Conservation (phyloP, 2,329 filamentous ascomycete genomes). For the Arthrobotrys musiformis region DNA sequence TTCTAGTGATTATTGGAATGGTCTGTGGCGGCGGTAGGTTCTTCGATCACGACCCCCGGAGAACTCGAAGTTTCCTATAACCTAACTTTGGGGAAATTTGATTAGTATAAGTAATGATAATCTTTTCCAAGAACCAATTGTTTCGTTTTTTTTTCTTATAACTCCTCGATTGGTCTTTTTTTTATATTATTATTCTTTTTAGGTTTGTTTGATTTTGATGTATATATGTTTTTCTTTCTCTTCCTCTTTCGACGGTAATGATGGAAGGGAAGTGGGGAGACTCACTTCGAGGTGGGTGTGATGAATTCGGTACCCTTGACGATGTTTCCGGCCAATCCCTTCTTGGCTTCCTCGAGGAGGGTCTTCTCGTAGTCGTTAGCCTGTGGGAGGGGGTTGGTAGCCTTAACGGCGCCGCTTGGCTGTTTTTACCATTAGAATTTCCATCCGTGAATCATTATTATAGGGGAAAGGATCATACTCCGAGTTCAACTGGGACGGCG, state of each 20-base stretch:
- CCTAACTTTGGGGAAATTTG: conserved; percentile 43
- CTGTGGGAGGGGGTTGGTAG: conserved; percentile 78
- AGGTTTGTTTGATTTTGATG: not conserved
- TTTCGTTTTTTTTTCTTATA: not conserved
- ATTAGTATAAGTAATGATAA: conserved; percentile 23
- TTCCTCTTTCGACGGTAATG: not conserved
- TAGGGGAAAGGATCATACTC: conserved; percentile 72
- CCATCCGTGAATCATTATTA: not conserved
- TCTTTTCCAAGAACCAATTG: not conserved
- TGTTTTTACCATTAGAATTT: conserved; percentile 62
- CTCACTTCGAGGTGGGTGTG: conserved; percentile 58
- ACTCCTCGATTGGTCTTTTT: not conserved
- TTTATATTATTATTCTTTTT: not conserved
- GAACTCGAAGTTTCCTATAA: conserved; percentile 49
- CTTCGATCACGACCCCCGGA: not conserved
- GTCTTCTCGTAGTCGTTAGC: conserved; percentile 89
- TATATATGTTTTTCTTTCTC: not conserved
- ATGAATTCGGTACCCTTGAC: conserved; percentile 87
- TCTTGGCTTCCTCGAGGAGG: conserved; percentile 78
- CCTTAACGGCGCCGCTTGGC: conserved; percentile 87
- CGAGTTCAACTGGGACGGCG: conserved; percentile 94
- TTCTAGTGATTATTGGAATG: too few relatives aligned
- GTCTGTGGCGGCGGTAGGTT: not conserved
- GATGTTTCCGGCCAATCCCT: conserved; percentile 91
- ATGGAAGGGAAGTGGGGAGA: not conserved